Conservation (phyloP, 148 eudicot genomes). For the Oxyria digyna region DNA sequence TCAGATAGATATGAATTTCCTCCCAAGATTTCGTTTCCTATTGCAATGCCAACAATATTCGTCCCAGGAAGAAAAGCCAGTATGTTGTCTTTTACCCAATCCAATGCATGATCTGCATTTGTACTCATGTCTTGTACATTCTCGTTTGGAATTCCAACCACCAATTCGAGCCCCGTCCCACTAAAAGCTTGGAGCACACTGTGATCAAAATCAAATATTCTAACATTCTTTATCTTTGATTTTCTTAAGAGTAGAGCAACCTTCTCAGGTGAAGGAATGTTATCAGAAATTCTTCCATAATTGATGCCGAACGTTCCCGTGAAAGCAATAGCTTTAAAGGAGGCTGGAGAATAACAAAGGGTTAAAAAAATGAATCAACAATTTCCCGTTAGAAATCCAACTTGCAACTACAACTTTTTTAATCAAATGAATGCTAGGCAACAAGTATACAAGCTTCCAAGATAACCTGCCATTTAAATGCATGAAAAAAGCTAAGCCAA, state of each 20-base stretch:
- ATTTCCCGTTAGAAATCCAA: not conserved
- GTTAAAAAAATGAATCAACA: not conserved
- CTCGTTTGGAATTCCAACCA: conserved; percentile 56
- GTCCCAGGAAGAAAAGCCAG: conserved; percentile 44
- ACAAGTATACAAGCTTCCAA: not conserved
- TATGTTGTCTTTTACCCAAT: conserved; percentile 60
- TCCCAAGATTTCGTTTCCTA: conserved; percentile 65
- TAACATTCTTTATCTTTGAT: conserved; percentile 55
- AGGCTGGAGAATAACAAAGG: conserved; percentile 15
- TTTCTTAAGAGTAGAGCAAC: conserved; percentile 41
- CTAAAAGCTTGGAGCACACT: conserved; percentile 59
- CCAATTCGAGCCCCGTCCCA: conserved; percentile 59
- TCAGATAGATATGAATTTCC: conserved; percentile 23
- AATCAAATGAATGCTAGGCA: not conserved
- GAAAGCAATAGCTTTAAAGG: conserved; percentile 18
- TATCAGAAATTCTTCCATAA: conserved; percentile 64
- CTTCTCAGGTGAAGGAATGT: conserved; percentile 54
- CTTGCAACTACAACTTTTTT: not conserved
- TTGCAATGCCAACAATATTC: conserved; percentile 50
- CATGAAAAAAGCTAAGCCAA: not conserved
- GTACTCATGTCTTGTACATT: conserved; percentile 36
- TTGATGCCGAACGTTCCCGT: conserved; percentile 63
- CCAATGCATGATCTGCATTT: conserved; percentile 42
- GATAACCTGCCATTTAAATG: not conserved
- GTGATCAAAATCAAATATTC: conserved; percentile 54